Evolutionary conservation across 108 stramenopile genomes (phyloP).

Genomic region (Fragilariopsis cylindrus): DNA sequence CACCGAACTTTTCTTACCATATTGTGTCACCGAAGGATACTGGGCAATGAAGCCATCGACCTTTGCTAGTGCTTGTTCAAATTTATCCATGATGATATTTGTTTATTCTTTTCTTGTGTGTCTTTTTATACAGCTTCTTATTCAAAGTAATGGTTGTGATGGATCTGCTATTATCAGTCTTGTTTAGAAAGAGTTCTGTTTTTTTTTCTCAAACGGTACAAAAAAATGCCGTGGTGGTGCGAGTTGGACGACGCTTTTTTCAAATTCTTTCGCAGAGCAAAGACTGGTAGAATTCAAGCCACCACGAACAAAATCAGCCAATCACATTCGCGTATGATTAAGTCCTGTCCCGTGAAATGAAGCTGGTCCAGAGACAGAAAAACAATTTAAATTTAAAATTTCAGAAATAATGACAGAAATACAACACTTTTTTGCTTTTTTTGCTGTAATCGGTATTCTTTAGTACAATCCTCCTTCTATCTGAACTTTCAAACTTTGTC

Average conservation of each 20-base stretch:
- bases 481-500: too few relatives aligned
- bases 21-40: slow-evolving; percentile 76
- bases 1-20: slow-evolving; percentile 53
- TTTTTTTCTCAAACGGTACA: neutral
- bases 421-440: too few relatives aligned
- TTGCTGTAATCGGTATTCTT: too few relatives aligned
- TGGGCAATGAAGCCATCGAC: slow-evolving; percentile 76
- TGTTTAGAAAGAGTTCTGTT: neutral
- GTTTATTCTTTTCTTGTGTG: neutral
- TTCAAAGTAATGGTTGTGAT: neutral
- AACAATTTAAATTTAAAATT: too few relatives aligned
- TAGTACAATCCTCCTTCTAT: too few relatives aligned
- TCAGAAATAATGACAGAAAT: too few relatives aligned
- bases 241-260: neutral
- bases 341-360: too few relatives aligned
- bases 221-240: neutral
- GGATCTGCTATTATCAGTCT: neutral
- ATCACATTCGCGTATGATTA: too few relatives aligned
- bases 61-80: slow-evolving; percentile 56
- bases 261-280: too few relatives aligned
- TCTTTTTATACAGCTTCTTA: neutral
- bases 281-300: too few relatives aligned
- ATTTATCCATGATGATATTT: slow-evolving; percentile 54
- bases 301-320: too few relatives aligned
- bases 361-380: too few relatives aligned